A percentile compares a stretch with the other conserved stretches of the same genome.
Evolutionary conservation across 208 protist species (phyloP).

Genomic region (Leishmania gerbilli): DNA sequence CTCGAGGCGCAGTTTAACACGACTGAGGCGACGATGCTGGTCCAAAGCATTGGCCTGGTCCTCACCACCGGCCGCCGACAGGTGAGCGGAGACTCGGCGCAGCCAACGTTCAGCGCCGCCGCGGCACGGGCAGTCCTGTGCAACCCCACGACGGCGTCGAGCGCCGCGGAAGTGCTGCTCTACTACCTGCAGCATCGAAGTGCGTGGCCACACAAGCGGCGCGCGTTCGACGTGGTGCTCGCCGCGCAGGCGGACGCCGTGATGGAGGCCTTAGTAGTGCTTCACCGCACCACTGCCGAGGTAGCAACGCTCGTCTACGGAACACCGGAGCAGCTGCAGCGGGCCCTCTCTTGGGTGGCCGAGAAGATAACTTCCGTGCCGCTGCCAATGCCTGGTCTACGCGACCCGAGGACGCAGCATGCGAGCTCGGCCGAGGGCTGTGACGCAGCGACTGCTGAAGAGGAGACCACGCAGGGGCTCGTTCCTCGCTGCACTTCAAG

Average conservation of each 20-base stretch:
- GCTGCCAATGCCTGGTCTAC: not conserved
- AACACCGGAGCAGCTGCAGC: constrained; percentile 24
- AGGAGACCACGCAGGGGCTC: not conserved
- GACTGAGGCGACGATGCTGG: not conserved
- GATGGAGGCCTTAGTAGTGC: not conserved
- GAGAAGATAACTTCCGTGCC: constrained; percentile 6
- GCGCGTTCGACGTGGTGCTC: constrained; percentile 15
- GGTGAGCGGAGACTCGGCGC: not conserved
- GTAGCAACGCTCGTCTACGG: constrained; percentile 19
- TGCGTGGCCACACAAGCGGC: constrained; percentile 1
- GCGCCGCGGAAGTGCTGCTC: constrained; percentile 1
- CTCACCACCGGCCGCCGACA: not conserved
- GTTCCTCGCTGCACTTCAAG: not conserved
- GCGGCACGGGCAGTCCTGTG: not conserved
- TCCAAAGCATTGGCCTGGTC: not conserved
- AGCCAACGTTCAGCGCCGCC: not conserved
- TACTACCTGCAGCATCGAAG: constrained; percentile 9
- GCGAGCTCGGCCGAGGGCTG: not conserved
- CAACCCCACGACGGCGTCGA: not conserved
- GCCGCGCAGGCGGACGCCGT: constrained; percentile 24
- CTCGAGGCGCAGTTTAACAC: constrained; percentile 30
- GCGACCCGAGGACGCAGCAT: not conserved
- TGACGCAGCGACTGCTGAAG: not conserved
- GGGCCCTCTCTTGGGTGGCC: constrained; percentile 25
- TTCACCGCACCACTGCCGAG: constrained; percentile 20